A percentile compares a stretch with the other conserved stretches of the same genome.
These are phyloP conservation scores for Candida sp. DNA, from an alignment of 1,139 yeast genomes.

Conservation along the genomic window DNA sequence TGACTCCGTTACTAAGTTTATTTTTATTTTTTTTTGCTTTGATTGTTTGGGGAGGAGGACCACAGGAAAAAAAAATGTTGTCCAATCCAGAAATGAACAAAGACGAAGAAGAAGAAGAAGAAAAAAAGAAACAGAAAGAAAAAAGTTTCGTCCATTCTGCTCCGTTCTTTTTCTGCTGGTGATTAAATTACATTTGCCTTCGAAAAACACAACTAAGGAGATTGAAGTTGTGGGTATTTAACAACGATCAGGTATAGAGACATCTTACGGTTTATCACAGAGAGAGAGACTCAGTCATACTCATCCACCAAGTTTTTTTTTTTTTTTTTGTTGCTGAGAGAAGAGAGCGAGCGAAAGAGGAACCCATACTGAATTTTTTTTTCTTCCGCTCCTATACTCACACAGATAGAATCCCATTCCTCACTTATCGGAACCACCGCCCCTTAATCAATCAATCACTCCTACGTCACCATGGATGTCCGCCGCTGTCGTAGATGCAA, in stretches of 20 bases:
- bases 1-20: neutral
- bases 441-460: neutral
- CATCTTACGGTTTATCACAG: neutral
- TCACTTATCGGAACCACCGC: neutral
- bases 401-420: neutral
- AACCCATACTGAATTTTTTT: neutral
- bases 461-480: conserved; percentile 19
- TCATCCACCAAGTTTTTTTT: too few species aligned
- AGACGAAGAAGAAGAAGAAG: neutral
- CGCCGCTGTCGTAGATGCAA: conserved; percentile 65
- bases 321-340: too few species aligned
- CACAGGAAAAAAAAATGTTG: neutral
- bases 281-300: neutral
- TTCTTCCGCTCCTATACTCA: neutral
- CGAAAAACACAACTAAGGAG: neutral
- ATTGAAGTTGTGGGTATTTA: too few species aligned
- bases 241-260: too few species aligned
- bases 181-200: neutral
- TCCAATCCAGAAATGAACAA: neutral
- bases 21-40: neutral
- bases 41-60: neutral
- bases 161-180: neutral
- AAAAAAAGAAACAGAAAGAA: neutral
- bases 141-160: neutral
- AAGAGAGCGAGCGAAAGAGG: neutral